Evolutionary conservation across 345 rosid genomes (phyloP).

Genomic region (Toxicodendron radicans): DNA sequence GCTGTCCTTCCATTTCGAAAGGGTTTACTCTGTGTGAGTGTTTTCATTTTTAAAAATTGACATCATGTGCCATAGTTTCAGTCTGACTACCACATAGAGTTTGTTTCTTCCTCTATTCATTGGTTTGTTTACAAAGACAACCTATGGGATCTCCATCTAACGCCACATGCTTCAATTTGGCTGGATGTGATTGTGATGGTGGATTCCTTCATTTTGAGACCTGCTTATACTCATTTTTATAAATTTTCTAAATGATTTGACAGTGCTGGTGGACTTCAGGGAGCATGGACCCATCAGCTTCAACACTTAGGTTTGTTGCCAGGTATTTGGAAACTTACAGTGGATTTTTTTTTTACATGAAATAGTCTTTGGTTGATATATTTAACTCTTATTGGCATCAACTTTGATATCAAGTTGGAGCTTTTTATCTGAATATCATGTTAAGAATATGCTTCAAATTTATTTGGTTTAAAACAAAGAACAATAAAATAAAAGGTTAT

Average conservation of each 20-base stretch:
- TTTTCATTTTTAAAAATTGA: background rate
- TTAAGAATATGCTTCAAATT: background rate
- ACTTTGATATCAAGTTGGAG: background rate
- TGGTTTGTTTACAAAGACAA: background rate
- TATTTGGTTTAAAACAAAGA: background rate
- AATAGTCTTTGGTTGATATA: constrained; percentile 7
- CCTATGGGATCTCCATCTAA: background rate
- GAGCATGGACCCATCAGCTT: constrained; percentile 45
- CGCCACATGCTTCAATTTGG: constrained; percentile 1
- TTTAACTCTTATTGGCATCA: background rate
- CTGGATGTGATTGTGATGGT: background rate
- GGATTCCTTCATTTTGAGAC: background rate
- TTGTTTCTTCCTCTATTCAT: constrained; percentile 4
- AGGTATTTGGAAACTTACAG: constrained; percentile 40
- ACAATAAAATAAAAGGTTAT: background rate
- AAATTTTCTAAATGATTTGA: constrained; percentile 24
- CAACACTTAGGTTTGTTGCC: constrained; percentile 67
- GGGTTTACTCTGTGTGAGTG: constrained; percentile 69
- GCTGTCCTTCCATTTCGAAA: constrained; percentile 66
- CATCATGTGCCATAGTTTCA: background rate
- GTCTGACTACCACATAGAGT: background rate
- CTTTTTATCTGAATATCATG: background rate
- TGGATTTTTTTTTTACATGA: constrained; percentile 1
- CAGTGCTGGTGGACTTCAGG: constrained; percentile 55
- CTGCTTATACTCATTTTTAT: constrained; percentile 1